phyloP scores from a whole-genome alignment of 306 rosid genomes.

The Citrullus mucosospermus region DNA sequence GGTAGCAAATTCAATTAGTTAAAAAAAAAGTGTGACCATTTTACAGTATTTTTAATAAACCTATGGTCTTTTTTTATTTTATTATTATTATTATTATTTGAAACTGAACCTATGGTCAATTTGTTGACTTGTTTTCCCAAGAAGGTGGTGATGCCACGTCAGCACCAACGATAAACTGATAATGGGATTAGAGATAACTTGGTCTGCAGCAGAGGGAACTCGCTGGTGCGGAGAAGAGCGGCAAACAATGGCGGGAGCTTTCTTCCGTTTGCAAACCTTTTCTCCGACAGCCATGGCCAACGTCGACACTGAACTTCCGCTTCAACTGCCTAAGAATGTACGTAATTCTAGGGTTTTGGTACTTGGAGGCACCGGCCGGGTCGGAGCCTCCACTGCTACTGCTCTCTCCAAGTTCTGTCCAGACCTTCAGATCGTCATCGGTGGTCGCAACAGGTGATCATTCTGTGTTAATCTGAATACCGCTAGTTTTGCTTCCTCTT shows the following conservation, averaged over 20 bases:
- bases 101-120: too few relatives aligned
- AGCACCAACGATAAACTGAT: slow-evolving; percentile 11
- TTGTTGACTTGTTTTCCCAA: neutral
- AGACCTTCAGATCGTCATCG: slow-evolving; percentile 46
- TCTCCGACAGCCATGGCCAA: slow-evolving; percentile 10
- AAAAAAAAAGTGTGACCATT: too few relatives aligned
- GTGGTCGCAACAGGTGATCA: slow-evolving; percentile 66
- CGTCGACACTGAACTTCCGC: slow-evolving; percentile 7
- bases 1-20: too few relatives aligned
- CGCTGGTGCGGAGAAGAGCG: neutral
- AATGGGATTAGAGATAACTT: neutral
- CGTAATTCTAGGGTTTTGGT: slow-evolving; percentile 57
- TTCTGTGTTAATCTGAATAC: neutral
- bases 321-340: slow-evolving; percentile 41
- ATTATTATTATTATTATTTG: too few relatives aligned
- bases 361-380: slow-evolving; percentile 90
- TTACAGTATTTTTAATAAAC: too few relatives aligned
- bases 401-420: slow-evolving; percentile 72
- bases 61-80: too few relatives aligned
- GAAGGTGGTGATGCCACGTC: slow-evolving; percentile 19
- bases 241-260: slow-evolving; percentile 25
- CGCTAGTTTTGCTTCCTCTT: neutral
- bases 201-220: neutral
- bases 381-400: slow-evolving; percentile 84
- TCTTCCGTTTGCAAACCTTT: slow-evolving; percentile 20